phyloP scores from a whole-genome alignment of 805 yeast genomes.

The Gaillardinia entomophila region DNA sequence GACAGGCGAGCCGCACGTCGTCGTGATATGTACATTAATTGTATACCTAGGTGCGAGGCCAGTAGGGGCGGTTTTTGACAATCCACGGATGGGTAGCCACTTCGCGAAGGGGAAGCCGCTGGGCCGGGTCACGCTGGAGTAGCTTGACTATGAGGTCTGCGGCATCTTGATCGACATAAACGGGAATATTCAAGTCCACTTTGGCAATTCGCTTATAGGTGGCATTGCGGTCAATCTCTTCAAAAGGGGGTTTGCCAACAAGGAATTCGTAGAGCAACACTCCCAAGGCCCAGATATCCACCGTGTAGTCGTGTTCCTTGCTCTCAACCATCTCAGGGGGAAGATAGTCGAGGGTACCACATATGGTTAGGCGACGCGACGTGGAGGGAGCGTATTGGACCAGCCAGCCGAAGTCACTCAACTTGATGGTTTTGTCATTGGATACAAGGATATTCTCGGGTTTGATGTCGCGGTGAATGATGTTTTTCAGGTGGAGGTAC shows the following conservation, averaged over 20 bases:
- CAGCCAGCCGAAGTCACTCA: constrained; percentile 97
- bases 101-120: constrained; percentile 55
- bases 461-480: constrained; percentile 89
- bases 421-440: constrained; percentile 67
- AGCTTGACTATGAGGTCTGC: constrained; percentile 63
- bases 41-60: too few species aligned
- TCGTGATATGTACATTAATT: not conserved
- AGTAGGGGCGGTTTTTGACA: constrained; percentile 49
- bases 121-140: constrained; percentile 61
- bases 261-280: constrained; percentile 78
- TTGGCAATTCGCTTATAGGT: constrained; percentile 77
- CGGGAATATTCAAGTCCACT: constrained; percentile 73
- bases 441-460: constrained; percentile 88
- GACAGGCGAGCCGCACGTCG: constrained; percentile 14
- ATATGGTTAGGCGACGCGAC: constrained; percentile 66
- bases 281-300: constrained; percentile 93
- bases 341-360: constrained; percentile 91
- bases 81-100: constrained; percentile 86
- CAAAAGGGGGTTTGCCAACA: constrained; percentile 90
- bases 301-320: constrained; percentile 67
- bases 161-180: constrained; percentile 66
- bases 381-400: constrained; percentile 31
- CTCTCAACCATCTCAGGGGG: constrained; percentile 95
- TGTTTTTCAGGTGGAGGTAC: constrained; percentile 71
- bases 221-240: constrained; percentile 67